Evolutionary conservation across 169 alveolate genomes (phyloP).

Genomic region (Cryptosporidium meleagridis): DNA sequence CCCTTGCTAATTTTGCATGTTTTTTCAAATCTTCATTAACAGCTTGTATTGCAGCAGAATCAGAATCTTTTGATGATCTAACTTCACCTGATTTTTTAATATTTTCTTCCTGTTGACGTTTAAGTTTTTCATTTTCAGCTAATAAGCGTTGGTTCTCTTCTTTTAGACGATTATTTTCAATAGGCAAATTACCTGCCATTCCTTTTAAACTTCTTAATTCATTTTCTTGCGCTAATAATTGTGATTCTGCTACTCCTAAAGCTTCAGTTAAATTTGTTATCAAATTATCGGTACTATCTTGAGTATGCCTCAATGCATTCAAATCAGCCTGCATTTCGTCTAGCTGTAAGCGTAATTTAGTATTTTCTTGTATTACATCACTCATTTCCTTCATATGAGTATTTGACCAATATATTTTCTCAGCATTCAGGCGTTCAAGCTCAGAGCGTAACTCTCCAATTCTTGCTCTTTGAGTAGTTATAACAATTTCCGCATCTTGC

Average conservation of each 20-base stretch:
- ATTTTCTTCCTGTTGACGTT: conserved; percentile 35
- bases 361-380: conserved; percentile 70
- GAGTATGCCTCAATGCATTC: conserved; percentile 72
- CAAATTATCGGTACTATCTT: conserved; percentile 55
- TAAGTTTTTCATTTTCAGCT: conserved; percentile 51
- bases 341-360: conserved; percentile 43
- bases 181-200: conserved; percentile 52
- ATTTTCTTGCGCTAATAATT: conserved; percentile 45
- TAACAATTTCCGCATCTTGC: conserved; percentile 71
- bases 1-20: conserved; percentile 60
- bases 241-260: conserved; percentile 66
- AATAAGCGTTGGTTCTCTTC: conserved; percentile 58
- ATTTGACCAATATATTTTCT: conserved; percentile 61
- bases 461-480: conserved; percentile 65
- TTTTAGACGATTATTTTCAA: conserved; percentile 38
- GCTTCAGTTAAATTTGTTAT: conserved; percentile 70
- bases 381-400: conserved; percentile 75
- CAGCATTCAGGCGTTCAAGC: conserved; percentile 62
- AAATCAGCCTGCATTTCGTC: conserved; percentile 72
- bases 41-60: conserved; percentile 44
- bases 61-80: conserved; percentile 25
- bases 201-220: conserved; percentile 36
- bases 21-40: conserved; percentile 28
- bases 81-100: not conserved
- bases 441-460: conserved; percentile 68